Evolutionary conservation across 768 basidiomycete genomes (phyloP).

Genomic region (Russula vinacea): DNA sequence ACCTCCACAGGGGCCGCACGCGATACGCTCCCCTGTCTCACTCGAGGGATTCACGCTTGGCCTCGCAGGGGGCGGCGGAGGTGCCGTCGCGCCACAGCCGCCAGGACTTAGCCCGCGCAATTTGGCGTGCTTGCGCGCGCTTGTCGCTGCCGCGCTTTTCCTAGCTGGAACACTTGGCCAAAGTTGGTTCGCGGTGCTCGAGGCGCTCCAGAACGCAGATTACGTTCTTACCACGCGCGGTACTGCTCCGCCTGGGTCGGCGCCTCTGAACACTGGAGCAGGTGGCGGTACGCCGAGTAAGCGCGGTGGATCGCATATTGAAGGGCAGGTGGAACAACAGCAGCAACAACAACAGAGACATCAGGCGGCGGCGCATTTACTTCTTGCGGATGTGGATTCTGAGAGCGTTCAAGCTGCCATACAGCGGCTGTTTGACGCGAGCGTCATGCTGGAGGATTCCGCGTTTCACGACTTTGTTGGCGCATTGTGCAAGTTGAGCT

Average conservation of each 20-base stretch:
- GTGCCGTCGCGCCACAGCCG: conserved; percentile 44
- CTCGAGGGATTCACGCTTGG: conserved; percentile 68
- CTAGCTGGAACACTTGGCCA: conserved; percentile 83
- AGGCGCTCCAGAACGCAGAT: conserved; percentile 91
- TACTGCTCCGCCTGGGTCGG: conserved; percentile 29
- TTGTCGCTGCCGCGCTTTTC: conserved; percentile 73
- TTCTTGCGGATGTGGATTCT: conserved; percentile 69
- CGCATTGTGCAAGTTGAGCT: conserved; percentile 81
- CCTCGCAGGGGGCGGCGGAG: conserved; percentile 8
- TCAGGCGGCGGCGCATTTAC: conserved; percentile 42
- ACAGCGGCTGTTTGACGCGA: conserved; percentile 81
- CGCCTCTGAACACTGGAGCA: conserved; percentile 27
- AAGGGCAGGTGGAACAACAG: conserved; percentile 25
- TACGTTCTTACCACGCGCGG: conserved; percentile 75
- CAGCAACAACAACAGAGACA: conserved; percentile 21
- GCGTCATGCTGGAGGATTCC: conserved; percentile 75
- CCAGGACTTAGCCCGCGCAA: conserved; percentile 88
- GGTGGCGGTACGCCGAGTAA: conserved; percentile 22
- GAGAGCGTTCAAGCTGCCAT: conserved; percentile 73
- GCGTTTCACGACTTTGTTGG: conserved; percentile 76
- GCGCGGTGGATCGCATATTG: background rate
- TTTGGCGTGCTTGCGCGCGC: conserved; percentile 81
- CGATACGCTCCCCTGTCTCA: conserved; percentile 55
- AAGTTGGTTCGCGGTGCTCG: conserved; percentile 89
- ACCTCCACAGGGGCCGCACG: conserved; percentile 46